phyloP scores from a whole-genome alignment of 2,329 filamentous ascomycete genomes.

The Aspergillus sergii region DNA sequence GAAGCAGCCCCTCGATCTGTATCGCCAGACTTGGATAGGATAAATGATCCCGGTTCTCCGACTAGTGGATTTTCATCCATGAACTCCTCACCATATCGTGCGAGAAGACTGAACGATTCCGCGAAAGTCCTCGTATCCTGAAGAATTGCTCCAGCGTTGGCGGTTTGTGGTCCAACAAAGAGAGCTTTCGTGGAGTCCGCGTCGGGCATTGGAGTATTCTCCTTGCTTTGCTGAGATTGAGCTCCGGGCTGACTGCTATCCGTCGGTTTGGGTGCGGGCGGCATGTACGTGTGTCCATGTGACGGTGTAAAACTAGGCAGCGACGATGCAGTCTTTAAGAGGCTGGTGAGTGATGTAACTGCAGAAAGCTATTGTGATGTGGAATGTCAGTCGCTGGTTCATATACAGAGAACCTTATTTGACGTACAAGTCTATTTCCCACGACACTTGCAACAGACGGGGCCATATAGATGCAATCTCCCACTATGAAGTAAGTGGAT shows the following conservation, averaged over 20 bases:
- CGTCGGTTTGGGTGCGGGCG: conserved; percentile 48
- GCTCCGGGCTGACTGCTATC: conserved; percentile 36
- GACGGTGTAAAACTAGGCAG: conserved; percentile 62
- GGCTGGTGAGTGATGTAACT: conserved; percentile 57
- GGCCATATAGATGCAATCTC: conserved; percentile 63
- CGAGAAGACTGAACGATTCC: conserved; percentile 54
- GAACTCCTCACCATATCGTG: conserved; percentile 61
- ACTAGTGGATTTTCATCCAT: conserved; percentile 66
- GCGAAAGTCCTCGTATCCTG: conserved; percentile 46
- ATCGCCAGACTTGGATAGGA: conserved; percentile 51
- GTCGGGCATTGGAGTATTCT: conserved; percentile 50
- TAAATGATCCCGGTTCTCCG: conserved; percentile 65
- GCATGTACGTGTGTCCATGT: conserved; percentile 62
- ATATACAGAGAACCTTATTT: neutral
- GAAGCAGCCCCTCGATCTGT: conserved; percentile 22
- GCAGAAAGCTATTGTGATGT: conserved; percentile 51
- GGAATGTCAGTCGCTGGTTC: conserved; percentile 2
- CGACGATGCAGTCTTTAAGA: conserved; percentile 56
- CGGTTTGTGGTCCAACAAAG: conserved; percentile 25
- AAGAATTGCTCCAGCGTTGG: conserved; percentile 26
- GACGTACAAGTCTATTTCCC: conserved; percentile 55
- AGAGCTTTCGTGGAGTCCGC: conserved; percentile 33
- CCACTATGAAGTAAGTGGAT: conserved; percentile 64
- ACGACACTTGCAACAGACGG: conserved; percentile 63
- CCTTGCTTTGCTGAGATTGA: conserved; percentile 50